phyloP scores from a whole-genome alignment of 768 basidiomycete species.

The Calocera cornea region DNA sequence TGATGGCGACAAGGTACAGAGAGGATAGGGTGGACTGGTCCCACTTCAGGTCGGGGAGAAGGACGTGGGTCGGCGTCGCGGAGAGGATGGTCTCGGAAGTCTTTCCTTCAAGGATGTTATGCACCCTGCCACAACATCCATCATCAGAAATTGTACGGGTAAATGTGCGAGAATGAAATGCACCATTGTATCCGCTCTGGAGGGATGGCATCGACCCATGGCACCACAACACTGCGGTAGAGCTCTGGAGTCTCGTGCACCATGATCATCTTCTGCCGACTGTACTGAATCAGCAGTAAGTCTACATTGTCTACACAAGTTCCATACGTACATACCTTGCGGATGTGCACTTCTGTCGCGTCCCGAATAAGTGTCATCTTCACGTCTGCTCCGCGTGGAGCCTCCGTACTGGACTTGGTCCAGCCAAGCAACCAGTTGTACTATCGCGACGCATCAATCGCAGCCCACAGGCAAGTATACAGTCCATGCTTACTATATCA shows the following conservation, averaged over 20 bases:
- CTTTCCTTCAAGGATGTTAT: slow-evolving; percentile 62
- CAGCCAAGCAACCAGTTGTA: slow-evolving; percentile 74
- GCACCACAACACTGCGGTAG: slow-evolving; percentile 55
- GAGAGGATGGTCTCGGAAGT: slow-evolving; percentile 65
- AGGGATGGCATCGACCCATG: slow-evolving; percentile 68
- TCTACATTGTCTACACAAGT: neutral
- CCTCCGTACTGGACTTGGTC: slow-evolving; percentile 31
- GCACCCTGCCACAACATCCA: slow-evolving; percentile 65
- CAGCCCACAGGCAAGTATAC: slow-evolving; percentile 9
- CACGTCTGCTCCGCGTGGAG: slow-evolving; percentile 40
- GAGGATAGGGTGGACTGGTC: slow-evolving; percentile 60
- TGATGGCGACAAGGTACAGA: slow-evolving; percentile 76
- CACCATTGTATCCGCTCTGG: slow-evolving; percentile 71
- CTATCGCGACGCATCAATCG: slow-evolving; percentile 30
- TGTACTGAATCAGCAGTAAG: slow-evolving; percentile 40
- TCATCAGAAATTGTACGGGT: too few species aligned
- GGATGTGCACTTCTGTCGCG: slow-evolving; percentile 78
- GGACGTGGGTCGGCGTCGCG: slow-evolving; percentile 46
- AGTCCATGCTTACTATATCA: slow-evolving; percentile 43
- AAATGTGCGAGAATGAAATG: too few species aligned
- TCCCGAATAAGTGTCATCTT: slow-evolving; percentile 79
- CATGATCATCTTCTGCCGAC: slow-evolving; percentile 53
- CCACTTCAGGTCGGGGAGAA: slow-evolving; percentile 97
- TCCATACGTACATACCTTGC: slow-evolving; percentile 42
- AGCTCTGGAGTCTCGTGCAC: slow-evolving; percentile 72